phyloP scores from a whole-genome alignment of 2,329 filamentous ascomycete genomes.

The Xylaria polymorpha region DNA sequence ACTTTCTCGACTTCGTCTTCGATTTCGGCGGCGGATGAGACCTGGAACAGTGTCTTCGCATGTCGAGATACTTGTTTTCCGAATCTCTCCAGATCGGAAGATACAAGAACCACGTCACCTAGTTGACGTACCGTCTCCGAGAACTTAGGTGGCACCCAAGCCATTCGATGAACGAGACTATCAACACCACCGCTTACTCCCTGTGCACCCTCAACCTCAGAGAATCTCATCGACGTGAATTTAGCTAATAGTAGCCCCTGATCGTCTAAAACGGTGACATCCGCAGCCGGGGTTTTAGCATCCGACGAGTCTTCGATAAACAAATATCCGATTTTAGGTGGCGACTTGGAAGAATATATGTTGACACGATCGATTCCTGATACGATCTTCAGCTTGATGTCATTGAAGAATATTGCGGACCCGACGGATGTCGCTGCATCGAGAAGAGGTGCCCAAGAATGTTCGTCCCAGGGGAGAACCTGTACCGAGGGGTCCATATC shows the following conservation, averaged over 20 bases:
- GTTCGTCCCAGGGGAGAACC: constrained; percentile 17
- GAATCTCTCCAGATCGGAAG: constrained; percentile 38
- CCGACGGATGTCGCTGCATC: constrained; percentile 58
- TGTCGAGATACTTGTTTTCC: constrained; percentile 12
- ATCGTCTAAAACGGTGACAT: constrained; percentile 45
- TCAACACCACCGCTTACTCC: constrained; percentile 40
- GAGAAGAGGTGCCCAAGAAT: constrained; percentile 50
- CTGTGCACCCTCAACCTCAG: constrained; percentile 53
- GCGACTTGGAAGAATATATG: constrained; percentile 41
- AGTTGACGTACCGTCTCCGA: constrained; percentile 45
- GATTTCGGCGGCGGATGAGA: background rate
- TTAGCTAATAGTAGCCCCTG: constrained; percentile 48
- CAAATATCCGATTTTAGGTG: constrained; percentile 52
- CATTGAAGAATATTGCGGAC: constrained; percentile 54
- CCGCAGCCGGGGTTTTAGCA: constrained; percentile 42
- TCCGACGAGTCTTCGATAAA: constrained; percentile 49
- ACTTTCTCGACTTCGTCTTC: background rate
- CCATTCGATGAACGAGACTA: constrained; percentile 52
- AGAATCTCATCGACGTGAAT: constrained; percentile 53
- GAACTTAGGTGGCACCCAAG: constrained; percentile 53
- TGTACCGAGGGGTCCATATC: constrained; percentile 50
- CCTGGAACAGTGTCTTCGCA: constrained; percentile 6
- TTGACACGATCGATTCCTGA: constrained; percentile 26
- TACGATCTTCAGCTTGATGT: constrained; percentile 52
- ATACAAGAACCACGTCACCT: constrained; percentile 45